phyloP scores from a whole-genome alignment of 2,329 filamentous ascomycete species.

The Nemania sp. region DNA sequence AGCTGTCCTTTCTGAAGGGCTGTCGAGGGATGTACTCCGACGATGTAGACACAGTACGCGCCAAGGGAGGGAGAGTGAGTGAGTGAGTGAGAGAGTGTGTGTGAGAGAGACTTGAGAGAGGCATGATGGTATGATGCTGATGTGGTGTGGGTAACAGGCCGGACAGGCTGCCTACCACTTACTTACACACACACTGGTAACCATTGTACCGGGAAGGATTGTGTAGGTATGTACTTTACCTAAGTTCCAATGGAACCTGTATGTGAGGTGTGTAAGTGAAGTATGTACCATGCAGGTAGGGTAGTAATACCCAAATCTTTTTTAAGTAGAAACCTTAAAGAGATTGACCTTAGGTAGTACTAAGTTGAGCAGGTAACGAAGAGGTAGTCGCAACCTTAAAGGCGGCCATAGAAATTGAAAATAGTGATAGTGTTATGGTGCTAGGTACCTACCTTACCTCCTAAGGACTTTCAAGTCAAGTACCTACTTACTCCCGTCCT shows the following conservation, averaged over 20 bases:
- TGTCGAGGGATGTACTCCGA: constrained; percentile 12
- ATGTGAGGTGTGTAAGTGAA: not conserved
- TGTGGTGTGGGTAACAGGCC: not conserved
- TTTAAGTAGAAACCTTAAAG: not conserved
- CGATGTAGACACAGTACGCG: constrained; percentile 14
- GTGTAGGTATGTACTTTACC: constrained; percentile 7
- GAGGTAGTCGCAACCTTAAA: no score
- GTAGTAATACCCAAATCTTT: not conserved
- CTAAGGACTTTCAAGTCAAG: no score
- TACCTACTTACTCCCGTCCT: no score
- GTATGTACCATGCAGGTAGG: not conserved
- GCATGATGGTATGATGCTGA: constrained; percentile 14
- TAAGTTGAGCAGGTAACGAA: no score
- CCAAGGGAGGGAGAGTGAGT: not conserved
- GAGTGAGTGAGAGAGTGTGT: not conserved
- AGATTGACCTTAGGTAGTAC: not conserved
- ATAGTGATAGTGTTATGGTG: no score
- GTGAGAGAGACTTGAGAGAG: no score
- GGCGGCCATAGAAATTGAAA: no score
- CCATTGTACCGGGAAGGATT: constrained; percentile 8
- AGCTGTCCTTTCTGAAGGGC: constrained; percentile 9
- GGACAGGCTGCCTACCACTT: not conserved
- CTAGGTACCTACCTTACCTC: no score
- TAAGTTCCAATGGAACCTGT: no score
- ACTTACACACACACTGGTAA: not conserved